A percentile compares a stretch with the other conserved stretches of the same genome.
phyloP scores from a whole-genome alignment of 1,139 yeast genomes.

The Blastobotrys persicus region DNA sequence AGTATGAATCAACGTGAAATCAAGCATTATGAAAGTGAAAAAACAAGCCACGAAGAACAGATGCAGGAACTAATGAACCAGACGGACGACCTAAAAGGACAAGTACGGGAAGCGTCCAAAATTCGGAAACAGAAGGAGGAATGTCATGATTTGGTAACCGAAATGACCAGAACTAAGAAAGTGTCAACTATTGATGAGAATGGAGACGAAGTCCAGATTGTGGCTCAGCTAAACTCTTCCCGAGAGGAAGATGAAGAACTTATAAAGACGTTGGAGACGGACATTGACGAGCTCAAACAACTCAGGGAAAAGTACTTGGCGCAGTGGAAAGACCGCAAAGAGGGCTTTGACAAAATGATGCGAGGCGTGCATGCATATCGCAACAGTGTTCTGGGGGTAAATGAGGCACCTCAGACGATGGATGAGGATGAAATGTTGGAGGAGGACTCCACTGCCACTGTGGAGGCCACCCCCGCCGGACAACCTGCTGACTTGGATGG shows the following conservation, averaged over 20 bases:
- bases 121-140: conserved; percentile 31
- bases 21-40: conserved; percentile 22
- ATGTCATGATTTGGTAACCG: conserved; percentile 30
- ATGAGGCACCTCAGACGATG: conserved; percentile 3
- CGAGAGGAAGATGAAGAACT: conserved; percentile 28
- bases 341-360: conserved; percentile 28
- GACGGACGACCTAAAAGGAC: conserved; percentile 27
- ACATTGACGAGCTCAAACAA: conserved; percentile 31
- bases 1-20: conserved; percentile 29
- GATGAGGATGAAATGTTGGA: conserved; percentile 16
- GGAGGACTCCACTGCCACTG: conserved; percentile 9
- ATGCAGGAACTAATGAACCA: conserved; percentile 21
- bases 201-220: conserved; percentile 20
- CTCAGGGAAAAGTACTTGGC: conserved; percentile 25
- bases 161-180: conserved; percentile 28
- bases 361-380: conserved; percentile 26
- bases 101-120: conserved; percentile 28
- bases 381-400: conserved; percentile 10
- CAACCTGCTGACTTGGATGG: neutral
- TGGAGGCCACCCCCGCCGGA: neutral
- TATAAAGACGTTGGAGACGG: conserved; percentile 27
- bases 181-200: conserved; percentile 20
- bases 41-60: conserved; percentile 20
- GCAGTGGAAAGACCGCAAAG: conserved; percentile 29
- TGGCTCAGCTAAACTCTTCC: conserved; percentile 28